Percentiles rank a stretch among this genome's conserved stretches.
phyloP scores from a whole-genome alignment of 768 basidiomycete species.

The Auricularia auricula-judae region DNA sequence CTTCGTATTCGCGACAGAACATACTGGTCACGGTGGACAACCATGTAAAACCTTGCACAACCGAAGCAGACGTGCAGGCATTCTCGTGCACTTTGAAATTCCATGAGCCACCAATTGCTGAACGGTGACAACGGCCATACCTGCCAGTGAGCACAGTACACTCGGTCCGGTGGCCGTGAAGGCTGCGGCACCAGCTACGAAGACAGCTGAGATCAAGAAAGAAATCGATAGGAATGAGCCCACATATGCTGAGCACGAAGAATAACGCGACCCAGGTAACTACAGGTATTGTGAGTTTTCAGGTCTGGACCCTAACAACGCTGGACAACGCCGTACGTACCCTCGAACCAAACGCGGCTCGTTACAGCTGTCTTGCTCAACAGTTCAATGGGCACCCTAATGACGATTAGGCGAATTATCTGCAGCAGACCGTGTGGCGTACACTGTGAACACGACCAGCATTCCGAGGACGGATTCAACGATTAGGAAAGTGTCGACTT shows the following conservation, averaged over 20 bases:
- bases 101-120: neutral
- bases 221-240: conserved; percentile 10
- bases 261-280: conserved; percentile 48
- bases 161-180: conserved; percentile 29
- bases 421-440: conserved; percentile 13
- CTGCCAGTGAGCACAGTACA: conserved; percentile 22
- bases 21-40: conserved; percentile 30
- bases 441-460: conserved; percentile 49
- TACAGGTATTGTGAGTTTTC: neutral
- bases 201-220: neutral
- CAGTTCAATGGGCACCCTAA: conserved; percentile 51
- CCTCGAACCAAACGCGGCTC: conserved; percentile 61
- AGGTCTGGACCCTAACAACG: neutral
- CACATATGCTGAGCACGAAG: conserved; percentile 51
- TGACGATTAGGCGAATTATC: conserved; percentile 3
- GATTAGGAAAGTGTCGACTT: conserved; percentile 49
- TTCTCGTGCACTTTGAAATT: neutral
- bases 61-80: conserved; percentile 40
- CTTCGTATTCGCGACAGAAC: conserved; percentile 11
- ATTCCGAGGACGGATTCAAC: conserved; percentile 51
- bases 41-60: conserved; percentile 56
- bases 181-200: conserved; percentile 41
- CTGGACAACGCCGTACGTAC: neutral
- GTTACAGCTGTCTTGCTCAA: conserved; percentile 38
- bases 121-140: conserved; percentile 12